Evolutionary conservation across 441 rosid genomes (phyloP), one percentile per base, ranked within the genome.

Genomic region (Daphne laureola): DNA sequence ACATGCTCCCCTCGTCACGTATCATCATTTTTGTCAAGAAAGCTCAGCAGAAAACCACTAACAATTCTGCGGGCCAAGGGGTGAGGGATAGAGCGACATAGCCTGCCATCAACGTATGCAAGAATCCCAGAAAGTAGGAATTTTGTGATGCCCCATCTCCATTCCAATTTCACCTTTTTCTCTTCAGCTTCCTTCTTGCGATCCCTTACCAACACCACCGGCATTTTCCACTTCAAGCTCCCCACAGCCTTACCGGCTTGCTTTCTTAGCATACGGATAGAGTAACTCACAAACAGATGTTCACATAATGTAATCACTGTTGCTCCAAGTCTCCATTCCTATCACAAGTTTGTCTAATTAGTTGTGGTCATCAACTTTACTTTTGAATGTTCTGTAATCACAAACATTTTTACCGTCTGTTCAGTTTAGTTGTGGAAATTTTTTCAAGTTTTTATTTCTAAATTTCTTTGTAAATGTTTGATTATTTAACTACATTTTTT

Each of bases 291-390:
- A 38, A 93, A 80, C 11, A 93, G 80, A 79, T 89, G 98, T 62
- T 93, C 98, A 13, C 84, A 89, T 53, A 93, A 63, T 53, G 98
- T 89, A 64, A 74, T 8, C 59, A 93, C 57, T 1, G 95, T 93
- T 6, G 95, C 88, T 57, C 90, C 96, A 42, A 93, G 69, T 66
- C 77, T 84, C 98, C 97, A 86, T 67, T 89, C 95, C 97, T 93
- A 87, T 43, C 27, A 21, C 21, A 46, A 45, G 44, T 9, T 7
- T 9, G 35, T 4, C 35, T n/a, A 21, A 21, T 21, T 21, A 21
- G 3, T 21, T 31, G 38, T 31, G 38, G 38, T 31, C 38, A 31
- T 31, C 38, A 31, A 31, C 9, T 31, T 31, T 31, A 0, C 38
- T 31, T 31, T 31, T 3, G 38, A 31, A 31, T 31, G 11, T 31